Evolutionary conservation across 2,329 filamentous ascomycete genomes (phyloP).

Genomic region (Colletotrichum cuscutae): DNA sequence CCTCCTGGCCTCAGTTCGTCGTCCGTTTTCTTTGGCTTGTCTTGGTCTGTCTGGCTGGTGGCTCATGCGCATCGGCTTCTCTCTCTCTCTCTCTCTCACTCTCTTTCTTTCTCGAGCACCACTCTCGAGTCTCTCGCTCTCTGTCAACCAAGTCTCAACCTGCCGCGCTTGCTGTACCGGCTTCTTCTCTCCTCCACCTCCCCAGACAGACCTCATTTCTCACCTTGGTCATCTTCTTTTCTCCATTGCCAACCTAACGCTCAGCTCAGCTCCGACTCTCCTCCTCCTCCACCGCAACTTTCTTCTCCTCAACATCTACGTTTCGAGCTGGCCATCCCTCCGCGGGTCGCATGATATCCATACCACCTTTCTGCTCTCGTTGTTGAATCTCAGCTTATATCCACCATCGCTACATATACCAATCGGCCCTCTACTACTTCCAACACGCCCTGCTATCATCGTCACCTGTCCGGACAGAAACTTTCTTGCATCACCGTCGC

Average conservation of each 20-base stretch:
- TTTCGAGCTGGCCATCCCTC: not conserved
- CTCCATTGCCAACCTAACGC: not conserved
- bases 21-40: slow-evolving; percentile 30
- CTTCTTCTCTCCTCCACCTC: not conserved
- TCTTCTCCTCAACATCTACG: not conserved
- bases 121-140: not conserved
- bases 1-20: slow-evolving; percentile 18
- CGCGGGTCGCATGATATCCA: not conserved
- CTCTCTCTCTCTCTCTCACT: not conserved
- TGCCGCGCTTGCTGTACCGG: not conserved
- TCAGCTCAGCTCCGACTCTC: not conserved
- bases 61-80: slow-evolving; percentile 28
- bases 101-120: not conserved
- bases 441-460: not conserved
- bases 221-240: slow-evolving; percentile 7
- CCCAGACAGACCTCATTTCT: slow-evolving; percentile 8
- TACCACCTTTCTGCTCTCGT: not conserved
- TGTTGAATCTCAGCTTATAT: not conserved
- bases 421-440: not conserved
- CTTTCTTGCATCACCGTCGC: slow-evolving; percentile 3
- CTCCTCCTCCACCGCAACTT: not conserved
- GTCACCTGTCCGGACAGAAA: not conserved
- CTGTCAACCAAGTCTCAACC: not conserved
- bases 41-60: slow-evolving; percentile 19
- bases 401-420: not conserved